phyloP scores from a whole-genome alignment of 2,329 filamentous ascomycete genomes.

The Sarocladiaceae sp. region DNA sequence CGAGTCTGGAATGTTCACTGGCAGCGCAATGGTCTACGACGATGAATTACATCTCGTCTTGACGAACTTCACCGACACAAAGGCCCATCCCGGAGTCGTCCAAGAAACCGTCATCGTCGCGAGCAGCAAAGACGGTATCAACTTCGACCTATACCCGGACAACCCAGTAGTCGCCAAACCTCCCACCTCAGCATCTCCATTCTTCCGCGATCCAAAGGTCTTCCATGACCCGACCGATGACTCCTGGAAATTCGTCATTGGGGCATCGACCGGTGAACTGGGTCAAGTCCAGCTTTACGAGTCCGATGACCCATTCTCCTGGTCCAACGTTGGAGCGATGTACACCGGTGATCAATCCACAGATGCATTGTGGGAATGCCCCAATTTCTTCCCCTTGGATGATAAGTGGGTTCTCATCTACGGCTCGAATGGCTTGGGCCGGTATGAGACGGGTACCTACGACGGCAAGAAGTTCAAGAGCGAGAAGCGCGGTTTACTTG shows the following conservation, averaged over 20 bases:
- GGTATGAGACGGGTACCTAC: conserved; percentile 20
- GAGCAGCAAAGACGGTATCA: conserved; percentile 18
- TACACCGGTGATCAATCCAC: conserved; percentile 19
- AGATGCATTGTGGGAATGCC: conserved; percentile 21
- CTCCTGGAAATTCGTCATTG: conserved; percentile 19
- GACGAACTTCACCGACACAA: conserved; percentile 19
- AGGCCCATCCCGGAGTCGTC: conserved; percentile 17
- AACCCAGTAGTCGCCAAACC: conserved; percentile 17
- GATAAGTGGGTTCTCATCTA: conserved; percentile 24
- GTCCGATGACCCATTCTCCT: conserved; percentile 15
- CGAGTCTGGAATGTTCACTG: conserved; percentile 19
- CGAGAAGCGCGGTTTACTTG: conserved; percentile 21
- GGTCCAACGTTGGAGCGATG: conserved; percentile 18
- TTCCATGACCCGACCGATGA: conserved; percentile 19
- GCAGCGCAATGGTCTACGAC: conserved; percentile 17
- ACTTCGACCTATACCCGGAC: conserved; percentile 15
- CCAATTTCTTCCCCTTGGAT: conserved; percentile 22
- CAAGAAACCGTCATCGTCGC: conserved; percentile 18
- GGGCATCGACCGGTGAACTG: conserved; percentile 14
- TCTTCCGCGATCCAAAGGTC: conserved; percentile 22
- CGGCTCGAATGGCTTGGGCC: conserved; percentile 16
- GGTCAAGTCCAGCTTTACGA: conserved; percentile 19
- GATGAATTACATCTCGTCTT: conserved; percentile 18
- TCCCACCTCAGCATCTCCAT: conserved; percentile 13
- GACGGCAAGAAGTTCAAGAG: conserved; percentile 18